Evolutionary conservation across 305 asterid species (phyloP).

Genomic region (Fraxinus ornus): DNA sequence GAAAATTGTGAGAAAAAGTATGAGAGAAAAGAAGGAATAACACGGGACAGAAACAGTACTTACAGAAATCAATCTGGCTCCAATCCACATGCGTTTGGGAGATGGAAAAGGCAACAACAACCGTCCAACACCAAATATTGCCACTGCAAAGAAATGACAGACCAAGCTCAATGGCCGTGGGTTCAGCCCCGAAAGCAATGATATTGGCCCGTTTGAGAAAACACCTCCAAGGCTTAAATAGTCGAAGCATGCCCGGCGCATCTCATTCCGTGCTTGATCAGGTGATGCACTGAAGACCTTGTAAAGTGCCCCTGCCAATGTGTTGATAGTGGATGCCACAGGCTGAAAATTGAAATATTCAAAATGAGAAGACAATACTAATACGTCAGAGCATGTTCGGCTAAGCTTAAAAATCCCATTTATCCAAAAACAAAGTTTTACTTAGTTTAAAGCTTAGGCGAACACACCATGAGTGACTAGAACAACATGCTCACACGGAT

Average conservation of each 20-base stretch:
- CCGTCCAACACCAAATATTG: constrained; percentile 38
- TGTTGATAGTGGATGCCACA: constrained; percentile 40
- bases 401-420: not conserved
- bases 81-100: constrained; percentile 25
- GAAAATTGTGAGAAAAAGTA: not conserved
- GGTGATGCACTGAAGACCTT: constrained; percentile 32
- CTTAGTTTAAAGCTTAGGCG: not conserved
- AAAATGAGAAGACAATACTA: not conserved
- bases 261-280: constrained; percentile 34
- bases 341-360: constrained; percentile 30
- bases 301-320: constrained; percentile 39
- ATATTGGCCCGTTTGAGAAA: constrained; percentile 27
- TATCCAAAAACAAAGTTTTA: not conserved
- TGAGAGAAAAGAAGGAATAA: not conserved
- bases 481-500: not conserved
- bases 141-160: constrained; percentile 39
- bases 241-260: constrained; percentile 39
- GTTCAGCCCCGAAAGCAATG: constrained; percentile 40
- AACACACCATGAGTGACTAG: not conserved
- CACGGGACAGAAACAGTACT: not conserved
- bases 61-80: constrained; percentile 29
- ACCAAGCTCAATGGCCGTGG: constrained; percentile 30
- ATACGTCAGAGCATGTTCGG: not conserved
- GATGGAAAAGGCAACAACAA: constrained; percentile 39
- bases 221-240: constrained; percentile 42